phyloP scores from a whole-genome alignment of 345 rosid species.

The Dipteronia sinensis region DNA sequence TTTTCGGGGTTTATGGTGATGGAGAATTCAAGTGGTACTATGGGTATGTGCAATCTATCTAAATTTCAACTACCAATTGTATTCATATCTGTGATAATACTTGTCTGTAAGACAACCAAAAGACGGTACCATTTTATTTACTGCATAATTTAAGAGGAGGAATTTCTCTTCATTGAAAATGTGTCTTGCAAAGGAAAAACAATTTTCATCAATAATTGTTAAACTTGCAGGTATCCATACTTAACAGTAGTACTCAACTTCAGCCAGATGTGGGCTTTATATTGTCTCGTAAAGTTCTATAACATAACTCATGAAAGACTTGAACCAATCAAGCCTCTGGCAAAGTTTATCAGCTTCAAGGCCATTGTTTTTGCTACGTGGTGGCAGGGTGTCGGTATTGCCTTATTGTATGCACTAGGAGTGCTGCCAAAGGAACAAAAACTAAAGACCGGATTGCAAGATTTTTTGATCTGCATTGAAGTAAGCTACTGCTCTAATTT shows the following conservation, averaged over 20 bases:
- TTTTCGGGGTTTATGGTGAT: conserved; percentile 71
- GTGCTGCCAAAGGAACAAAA: conserved; percentile 67
- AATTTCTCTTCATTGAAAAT: neutral
- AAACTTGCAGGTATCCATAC: conserved; percentile 71
- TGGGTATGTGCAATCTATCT: conserved; percentile 51
- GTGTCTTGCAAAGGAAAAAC: neutral
- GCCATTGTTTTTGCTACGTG: conserved; percentile 92
- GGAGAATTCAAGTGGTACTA: conserved; percentile 86
- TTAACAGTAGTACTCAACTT: conserved; percentile 74
- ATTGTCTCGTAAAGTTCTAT: conserved; percentile 90
- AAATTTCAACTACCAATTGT: no score
- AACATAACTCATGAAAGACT: conserved; percentile 78
- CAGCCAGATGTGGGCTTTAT: conserved; percentile 96
- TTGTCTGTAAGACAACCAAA: no score
- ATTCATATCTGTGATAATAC: no score
- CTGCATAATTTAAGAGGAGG: neutral
- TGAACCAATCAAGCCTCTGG: conserved; percentile 67
- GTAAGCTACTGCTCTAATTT: conserved; percentile 39
- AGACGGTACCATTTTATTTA: neutral
- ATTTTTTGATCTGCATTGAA: conserved; percentile 82
- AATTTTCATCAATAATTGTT: neutral
- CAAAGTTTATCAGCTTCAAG: conserved; percentile 93
- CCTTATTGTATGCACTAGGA: conserved; percentile 55
- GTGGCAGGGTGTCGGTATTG: conserved; percentile 95
- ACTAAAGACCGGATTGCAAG: conserved; percentile 62